A percentile compares a stretch with the other conserved stretches of the same genome.
These are phyloP conservation scores for Candida pini DNA, from an alignment of 805 yeast species.

Conservation along the genomic window DNA sequence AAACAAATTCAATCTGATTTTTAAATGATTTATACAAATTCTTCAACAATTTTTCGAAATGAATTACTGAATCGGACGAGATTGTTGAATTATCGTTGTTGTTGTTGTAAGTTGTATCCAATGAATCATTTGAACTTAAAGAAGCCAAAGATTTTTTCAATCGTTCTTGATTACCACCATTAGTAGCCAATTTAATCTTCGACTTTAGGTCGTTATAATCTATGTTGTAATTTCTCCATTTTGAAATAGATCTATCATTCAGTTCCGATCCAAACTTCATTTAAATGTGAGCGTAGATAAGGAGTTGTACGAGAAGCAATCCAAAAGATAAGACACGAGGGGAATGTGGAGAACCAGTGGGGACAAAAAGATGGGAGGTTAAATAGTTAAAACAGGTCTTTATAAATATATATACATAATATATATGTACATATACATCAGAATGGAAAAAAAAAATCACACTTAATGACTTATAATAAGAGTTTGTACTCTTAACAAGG, in stretches of 20 bases:
- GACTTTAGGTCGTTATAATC: constrained; percentile 75
- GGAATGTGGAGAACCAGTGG: too few species aligned
- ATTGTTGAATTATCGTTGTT: constrained; percentile 4
- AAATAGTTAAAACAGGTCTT: too few species aligned
- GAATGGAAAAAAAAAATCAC: too few species aligned
- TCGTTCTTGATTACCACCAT: constrained; percentile 12
- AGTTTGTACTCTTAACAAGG: too few species aligned
- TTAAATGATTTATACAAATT: constrained; percentile 39
- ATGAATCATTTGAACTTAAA: constrained; percentile 10
- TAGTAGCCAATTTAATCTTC: constrained; percentile 55
- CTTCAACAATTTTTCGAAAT: constrained; percentile 20
- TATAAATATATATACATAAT: too few species aligned
- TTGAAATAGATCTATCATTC: constrained; percentile 70
- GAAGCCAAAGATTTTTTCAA: constrained; percentile 12
- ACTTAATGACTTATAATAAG: too few species aligned
- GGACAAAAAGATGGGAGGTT: too few species aligned
- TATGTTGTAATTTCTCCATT: constrained; percentile 80
- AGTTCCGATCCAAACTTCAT: constrained; percentile 90
- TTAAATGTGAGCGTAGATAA: too few species aligned
- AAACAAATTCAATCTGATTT: constrained; percentile 55
- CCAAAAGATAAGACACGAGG: too few species aligned
- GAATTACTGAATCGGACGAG: neutral
- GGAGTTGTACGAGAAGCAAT: too few species aligned
- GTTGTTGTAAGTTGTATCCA: constrained; percentile 5
- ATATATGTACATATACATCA: too few species aligned